Conservation (phyloP, 768 basidiomycete genomes). For the Terana coerulea region DNA sequence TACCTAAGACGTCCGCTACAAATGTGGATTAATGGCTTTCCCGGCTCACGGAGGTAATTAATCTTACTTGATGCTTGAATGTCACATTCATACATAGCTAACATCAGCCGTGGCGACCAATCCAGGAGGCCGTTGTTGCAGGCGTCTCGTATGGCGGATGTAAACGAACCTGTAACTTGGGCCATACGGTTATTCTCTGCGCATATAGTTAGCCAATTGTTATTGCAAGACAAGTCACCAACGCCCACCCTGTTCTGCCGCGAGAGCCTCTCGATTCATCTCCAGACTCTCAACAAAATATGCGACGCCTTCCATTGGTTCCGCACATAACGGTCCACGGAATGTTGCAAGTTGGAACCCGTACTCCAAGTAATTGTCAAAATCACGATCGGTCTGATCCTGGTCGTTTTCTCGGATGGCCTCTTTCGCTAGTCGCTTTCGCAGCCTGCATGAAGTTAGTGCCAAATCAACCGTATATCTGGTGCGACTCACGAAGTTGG, state of each 20-base stretch:
- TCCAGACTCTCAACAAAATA: constrained; percentile 82
- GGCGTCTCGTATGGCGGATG: constrained; percentile 84
- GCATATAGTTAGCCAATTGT: background rate
- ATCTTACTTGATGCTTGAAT: constrained; percentile 94
- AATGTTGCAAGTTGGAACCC: constrained; percentile 95
- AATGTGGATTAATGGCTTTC: constrained; percentile 11
- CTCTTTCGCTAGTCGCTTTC: constrained; percentile 39
- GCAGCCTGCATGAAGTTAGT: constrained; percentile 38
- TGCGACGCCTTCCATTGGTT: constrained; percentile 90
- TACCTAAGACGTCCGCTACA: constrained; percentile 92
- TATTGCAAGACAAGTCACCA: background rate
- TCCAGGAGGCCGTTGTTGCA: constrained; percentile 89
- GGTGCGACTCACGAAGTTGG: constrained; percentile 51
- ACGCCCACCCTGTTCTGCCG: constrained; percentile 63
- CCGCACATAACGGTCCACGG: constrained; percentile 92
- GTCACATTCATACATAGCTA: constrained; percentile 99
- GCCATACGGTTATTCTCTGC: constrained; percentile 76
- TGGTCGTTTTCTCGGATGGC: constrained; percentile 25
- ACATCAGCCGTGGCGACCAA: constrained; percentile 95
- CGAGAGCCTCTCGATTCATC: constrained; percentile 54
- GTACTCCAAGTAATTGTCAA: constrained; percentile 82
- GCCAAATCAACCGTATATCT: constrained; percentile 2
- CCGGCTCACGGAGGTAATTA: background rate
- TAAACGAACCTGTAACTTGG: constrained; percentile 87
- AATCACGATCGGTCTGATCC: constrained; percentile 39